Conservation (phyloP, 1,284 basidiomycete genomes). For the Tilletia setariae region DNA sequence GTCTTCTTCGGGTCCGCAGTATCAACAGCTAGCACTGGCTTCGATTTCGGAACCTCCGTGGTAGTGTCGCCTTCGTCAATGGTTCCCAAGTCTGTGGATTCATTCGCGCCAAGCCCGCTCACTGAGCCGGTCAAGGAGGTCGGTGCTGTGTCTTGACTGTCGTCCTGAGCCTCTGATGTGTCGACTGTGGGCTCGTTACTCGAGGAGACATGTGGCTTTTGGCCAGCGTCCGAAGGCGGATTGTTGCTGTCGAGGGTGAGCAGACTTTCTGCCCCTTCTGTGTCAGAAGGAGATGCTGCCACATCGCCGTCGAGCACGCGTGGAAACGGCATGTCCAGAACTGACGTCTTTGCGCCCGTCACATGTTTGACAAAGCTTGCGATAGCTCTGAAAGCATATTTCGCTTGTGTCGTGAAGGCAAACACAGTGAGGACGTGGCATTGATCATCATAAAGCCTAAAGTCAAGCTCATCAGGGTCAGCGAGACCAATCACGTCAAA, state of each 20-base stretch:
- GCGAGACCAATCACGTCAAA: not conserved
- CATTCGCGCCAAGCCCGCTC: too few species aligned
- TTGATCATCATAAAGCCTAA: constrained; percentile 53
- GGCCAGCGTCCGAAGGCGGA: not conserved
- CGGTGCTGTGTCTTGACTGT: not conserved
- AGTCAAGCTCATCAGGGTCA: constrained; percentile 4
- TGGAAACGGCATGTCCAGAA: constrained; percentile 37
- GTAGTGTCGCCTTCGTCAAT: not conserved
- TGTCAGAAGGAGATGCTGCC: not conserved
- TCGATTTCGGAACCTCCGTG: not conserved
- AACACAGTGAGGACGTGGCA: constrained; percentile 59
- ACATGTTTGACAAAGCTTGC: constrained; percentile 54
- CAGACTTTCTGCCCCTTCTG: not conserved
- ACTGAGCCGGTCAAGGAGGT: not conserved
- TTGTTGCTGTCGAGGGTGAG: constrained; percentile 7
- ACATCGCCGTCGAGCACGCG: not conserved
- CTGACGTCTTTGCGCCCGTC: constrained; percentile 44
- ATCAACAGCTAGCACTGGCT: not conserved
- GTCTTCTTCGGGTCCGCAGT: not conserved
- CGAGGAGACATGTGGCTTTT: constrained; percentile 12
- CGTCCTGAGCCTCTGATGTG: not conserved
- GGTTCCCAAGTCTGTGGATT: not conserved
- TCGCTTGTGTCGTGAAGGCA: constrained; percentile 55
- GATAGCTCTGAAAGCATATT: constrained; percentile 55
- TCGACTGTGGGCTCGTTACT: not conserved